phyloP scores from a whole-genome alignment of 371 early-diverging fungal genomes.

The Smittium culicis region DNA sequence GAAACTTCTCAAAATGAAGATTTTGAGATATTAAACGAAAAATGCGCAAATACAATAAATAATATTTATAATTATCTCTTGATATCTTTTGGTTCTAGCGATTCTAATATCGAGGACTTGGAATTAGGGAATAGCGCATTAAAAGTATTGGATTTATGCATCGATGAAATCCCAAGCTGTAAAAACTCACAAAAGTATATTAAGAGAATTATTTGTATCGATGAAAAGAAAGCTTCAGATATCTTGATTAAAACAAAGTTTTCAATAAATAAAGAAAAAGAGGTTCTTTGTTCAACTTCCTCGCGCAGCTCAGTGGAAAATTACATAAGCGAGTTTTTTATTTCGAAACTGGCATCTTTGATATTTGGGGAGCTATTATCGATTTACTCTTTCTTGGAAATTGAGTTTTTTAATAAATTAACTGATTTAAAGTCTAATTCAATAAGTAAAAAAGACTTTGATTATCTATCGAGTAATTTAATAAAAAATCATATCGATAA shows the following conservation, averaged over 20 bases:
- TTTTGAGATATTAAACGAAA: neutral
- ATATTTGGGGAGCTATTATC: neutral
- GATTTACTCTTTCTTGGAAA: neutral
- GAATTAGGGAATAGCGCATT: neutral
- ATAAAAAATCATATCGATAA: neutral
- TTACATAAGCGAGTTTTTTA: neutral
- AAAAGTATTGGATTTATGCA: neutral
- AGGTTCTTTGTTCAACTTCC: neutral
- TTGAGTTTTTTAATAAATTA: neutral
- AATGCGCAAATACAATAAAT: constrained; percentile 4
- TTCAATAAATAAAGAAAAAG: neutral
- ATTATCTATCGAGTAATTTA: neutral
- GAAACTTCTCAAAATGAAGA: neutral
- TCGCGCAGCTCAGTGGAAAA: neutral
- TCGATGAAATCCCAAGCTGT: neutral
- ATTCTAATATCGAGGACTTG: neutral
- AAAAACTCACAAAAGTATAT: neutral
- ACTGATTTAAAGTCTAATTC: neutral
- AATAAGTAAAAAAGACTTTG: neutral
- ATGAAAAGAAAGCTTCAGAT: neutral
- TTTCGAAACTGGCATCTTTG: neutral
- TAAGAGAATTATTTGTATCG: neutral
- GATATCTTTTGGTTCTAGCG: neutral
- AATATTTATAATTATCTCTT: neutral
- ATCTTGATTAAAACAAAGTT: neutral